Base-by-base conservation (phyloP, 768 basidiomycete species). In the Amanita pseudoporphyria region DNA sequence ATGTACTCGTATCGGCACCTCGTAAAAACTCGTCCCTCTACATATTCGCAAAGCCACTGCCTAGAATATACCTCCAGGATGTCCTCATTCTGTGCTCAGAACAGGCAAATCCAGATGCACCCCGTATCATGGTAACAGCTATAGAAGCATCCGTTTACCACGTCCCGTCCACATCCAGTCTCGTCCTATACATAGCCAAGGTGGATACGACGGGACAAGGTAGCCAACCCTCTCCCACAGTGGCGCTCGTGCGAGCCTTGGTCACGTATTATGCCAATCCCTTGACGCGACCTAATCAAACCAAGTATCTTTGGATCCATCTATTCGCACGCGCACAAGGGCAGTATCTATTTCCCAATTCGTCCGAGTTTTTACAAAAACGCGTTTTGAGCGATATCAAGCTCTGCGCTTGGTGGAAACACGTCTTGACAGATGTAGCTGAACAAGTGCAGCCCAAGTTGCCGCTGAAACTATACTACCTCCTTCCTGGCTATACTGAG, bases 261-360 rank as follows among this genome's bases (percentile, higher is more conserved):
- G 55, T 97, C 12, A 49, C 56, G 16, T 88, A 66, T 65, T 87
- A 86, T 58, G 71, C 75, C 30, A 73, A 82, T 49, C 80, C 80
- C 0, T 51, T 55, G n/a, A 84, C 81, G 45, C 69, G 86, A 22
- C 84, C 86, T 12, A 57, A 81, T 36, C 56, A 69, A 1, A 76
- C 74, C 3, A 67, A 68, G 9, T 70, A 81, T 49, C 58, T 93
- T 9, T 86, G 87, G 77, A 71, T 96, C 19, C 90, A 95, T 56
- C 69, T 97, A 14, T 97, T 95, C 61, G 95, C 95, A 6, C 75
- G 92, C 14, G 81, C 89, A 2, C 94, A 97, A 65, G 71, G 66
- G 31, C 94, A 97, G 64, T 99, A 98, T 62, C 72, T 99, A 44
- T 99, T 98, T 64, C 87, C 94, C 1, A 92, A 92, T 62, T 91